A percentile compares a stretch with the other conserved stretches of the same genome.
These are phyloP conservation scores for Dipodascus albidus DNA, from an alignment of 805 yeast species.

Conservation along the genomic window DNA sequence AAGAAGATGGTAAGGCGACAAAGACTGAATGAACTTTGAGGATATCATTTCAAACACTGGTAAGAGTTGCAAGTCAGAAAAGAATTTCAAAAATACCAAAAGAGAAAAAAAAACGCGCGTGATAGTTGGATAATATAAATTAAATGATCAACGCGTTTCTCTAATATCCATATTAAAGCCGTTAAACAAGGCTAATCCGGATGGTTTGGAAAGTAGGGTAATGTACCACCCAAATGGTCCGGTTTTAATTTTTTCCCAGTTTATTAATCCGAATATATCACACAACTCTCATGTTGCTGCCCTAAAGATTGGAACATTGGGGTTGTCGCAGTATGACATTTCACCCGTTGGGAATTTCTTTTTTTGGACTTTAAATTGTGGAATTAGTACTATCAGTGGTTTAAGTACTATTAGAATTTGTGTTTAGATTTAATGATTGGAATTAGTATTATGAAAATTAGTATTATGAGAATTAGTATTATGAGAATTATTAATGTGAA, in stretches of 20 bases:
- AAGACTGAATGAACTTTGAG: not conserved
- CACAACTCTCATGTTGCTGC: not conserved
- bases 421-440: no score
- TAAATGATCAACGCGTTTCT: not conserved
- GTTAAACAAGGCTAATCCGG: not conserved
- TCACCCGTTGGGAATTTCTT: not conserved
- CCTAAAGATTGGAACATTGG: no score
- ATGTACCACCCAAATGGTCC: no score
- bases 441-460: no score
- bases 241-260: no score
- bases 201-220: not conserved
- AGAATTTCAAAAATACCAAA: no score
- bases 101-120: not conserved
- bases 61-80: not conserved
- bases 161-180: not conserved
- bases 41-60: not conserved
- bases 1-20: not conserved
- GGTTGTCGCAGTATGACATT: not conserved
- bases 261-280: no score
- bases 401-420: no score
- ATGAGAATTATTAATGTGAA: no score
- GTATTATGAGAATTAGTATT: no score
- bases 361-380: not conserved
- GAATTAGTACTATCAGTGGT: not conserved
- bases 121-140: not conserved